Percentiles rank a stretch among this genome's conserved stretches.
phyloP scores from a whole-genome alignment of 1,284 basidiomycete genomes.

The Trametes hirsuta region DNA sequence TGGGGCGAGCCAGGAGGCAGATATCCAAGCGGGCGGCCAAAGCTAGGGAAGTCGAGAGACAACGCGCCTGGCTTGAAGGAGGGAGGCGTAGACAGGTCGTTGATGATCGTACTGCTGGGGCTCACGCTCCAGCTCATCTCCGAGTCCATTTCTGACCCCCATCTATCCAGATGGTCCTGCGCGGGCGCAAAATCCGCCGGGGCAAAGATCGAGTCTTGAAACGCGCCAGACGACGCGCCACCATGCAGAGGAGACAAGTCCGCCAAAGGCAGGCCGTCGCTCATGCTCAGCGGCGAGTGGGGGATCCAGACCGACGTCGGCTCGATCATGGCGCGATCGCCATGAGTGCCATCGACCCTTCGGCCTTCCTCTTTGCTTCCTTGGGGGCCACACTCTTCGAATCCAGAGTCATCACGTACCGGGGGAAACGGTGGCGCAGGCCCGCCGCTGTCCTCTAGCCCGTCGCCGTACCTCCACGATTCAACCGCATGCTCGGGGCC shows the following conservation, averaged over 20 bases:
- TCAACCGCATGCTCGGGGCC: slow-evolving; percentile 10
- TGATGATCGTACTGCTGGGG: slow-evolving; percentile 15
- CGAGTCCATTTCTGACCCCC: not conserved
- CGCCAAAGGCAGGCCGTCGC: slow-evolving; percentile 12
- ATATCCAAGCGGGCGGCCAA: slow-evolving; percentile 13
- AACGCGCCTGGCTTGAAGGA: slow-evolving; percentile 15
- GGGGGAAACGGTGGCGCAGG: slow-evolving; percentile 19
- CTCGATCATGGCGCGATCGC: slow-evolving; percentile 21
- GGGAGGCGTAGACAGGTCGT: slow-evolving; percentile 3
- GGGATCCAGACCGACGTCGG: slow-evolving; percentile 26
- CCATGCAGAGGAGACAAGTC: slow-evolving; percentile 6
- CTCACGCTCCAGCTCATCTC: slow-evolving; percentile 21
- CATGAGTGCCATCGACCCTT: slow-evolving; percentile 12
- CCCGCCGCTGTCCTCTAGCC: slow-evolving; percentile 5
- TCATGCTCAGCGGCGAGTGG: slow-evolving; percentile 26
- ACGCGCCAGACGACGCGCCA: slow-evolving; percentile 3
- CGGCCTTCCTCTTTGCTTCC: slow-evolving; percentile 8
- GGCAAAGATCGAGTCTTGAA: slow-evolving; percentile 3
- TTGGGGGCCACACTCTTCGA: slow-evolving; percentile 23
- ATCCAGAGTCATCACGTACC: slow-evolving; percentile 30
- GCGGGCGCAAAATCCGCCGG: not conserved
- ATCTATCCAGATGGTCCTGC: not conserved
- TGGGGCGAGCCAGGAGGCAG: not conserved
- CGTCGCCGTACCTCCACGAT: slow-evolving; percentile 25
- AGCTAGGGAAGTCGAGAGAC: slow-evolving; percentile 9